Base-by-base conservation (phyloP, 2,329 filamentous ascomycete genomes). In the Aureobasidium sp. region DNA sequence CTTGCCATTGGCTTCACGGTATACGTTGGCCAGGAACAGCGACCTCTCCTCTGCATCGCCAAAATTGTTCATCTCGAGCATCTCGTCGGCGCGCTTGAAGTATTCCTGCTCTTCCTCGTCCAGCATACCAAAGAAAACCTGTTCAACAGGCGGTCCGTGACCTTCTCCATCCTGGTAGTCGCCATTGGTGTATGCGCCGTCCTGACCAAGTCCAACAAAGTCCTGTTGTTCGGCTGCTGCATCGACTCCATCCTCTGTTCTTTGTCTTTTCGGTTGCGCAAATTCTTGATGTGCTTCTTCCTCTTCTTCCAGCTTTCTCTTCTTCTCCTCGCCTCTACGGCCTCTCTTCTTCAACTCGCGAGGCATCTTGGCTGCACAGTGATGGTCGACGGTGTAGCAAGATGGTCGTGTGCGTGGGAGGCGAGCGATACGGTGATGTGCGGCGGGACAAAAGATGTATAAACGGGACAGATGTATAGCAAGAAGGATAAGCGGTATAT, bases 61-160 rank as follows among this genome's bases (percentile, higher is more conserved):
- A 73, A 97, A 97, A 72, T 93, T 86, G 76, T 97, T 94, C 67
- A 90, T 76, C 74, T 96, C 92, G 64, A 99, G 86, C 77, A 95
- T 82, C 73, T 95, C 89, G 78, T 95, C 92, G 60, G 92, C 91
- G 52, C 86, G 86, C 67, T 90, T 88, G 75, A 97, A 99, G 75
- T 97, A 97, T 74, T 97, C 92, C 72, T 96, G 91, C 78, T 99
- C 94, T 67, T 95, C 85, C 61, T 95, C 88, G 69, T 91, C 89
- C 29, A 99, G 86, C 80, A 97, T 87, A 66, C 94, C 94, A 70
- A 95, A 97, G 78, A 96, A 99, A 62, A 90, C 86, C 68, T 80
- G 84, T 64, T 90, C 89, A 10, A 75, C 75, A 2, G 69, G 71
- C 39, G 70, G 71, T 41, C 71, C 69, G 74, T 68, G 36, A 39